phyloP scores from a whole-genome alignment of 768 basidiomycete genomes.

The Kwoniella botswanensis region DNA sequence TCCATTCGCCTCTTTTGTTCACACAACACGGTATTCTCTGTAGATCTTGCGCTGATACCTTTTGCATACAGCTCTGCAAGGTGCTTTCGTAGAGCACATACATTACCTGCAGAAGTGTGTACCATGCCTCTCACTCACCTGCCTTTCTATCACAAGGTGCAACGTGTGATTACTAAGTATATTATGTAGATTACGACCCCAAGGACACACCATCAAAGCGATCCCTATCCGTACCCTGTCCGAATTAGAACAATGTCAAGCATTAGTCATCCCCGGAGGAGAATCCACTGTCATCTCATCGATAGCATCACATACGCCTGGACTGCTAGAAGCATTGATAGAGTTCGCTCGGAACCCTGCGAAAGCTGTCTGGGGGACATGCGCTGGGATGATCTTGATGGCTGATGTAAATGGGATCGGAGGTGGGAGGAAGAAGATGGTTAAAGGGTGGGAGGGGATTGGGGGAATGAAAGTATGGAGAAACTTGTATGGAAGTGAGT shows the following conservation, averaged over 20 bases:
- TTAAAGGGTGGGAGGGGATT: conserved; percentile 77
- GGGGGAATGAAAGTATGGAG: conserved; percentile 73
- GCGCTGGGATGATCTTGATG: conserved; percentile 91
- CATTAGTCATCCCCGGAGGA: conserved; percentile 91
- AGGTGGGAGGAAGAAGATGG: conserved; percentile 72
- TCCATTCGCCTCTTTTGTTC: background rate
- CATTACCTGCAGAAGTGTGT: conserved; percentile 67
- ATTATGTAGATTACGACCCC: conserved; percentile 31
- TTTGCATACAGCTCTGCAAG: conserved; percentile 65
- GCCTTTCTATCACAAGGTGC: too few species aligned
- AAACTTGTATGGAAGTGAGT: conserved; percentile 90
- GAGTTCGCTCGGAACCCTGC: conserved; percentile 66
- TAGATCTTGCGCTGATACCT: too few species aligned
- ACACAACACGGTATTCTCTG: too few species aligned
- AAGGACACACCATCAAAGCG: conserved; percentile 44
- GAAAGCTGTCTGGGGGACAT: conserved; percentile 92
- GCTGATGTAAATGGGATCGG: conserved; percentile 68
- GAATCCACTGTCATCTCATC: conserved; percentile 87
- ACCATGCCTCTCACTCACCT: conserved; percentile 24
- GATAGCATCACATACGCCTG: conserved; percentile 72
- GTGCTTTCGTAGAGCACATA: conserved; percentile 89
- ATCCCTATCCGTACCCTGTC: conserved; percentile 62
- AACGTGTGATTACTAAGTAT: too few species aligned
- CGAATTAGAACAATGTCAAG: conserved; percentile 66
- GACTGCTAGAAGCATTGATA: conserved; percentile 78